Evolutionary conservation across 176 grass and related monocot species (phyloP), one percentile per base, ranked within the genome.

Genomic region (Triticum turgidum): DNA sequence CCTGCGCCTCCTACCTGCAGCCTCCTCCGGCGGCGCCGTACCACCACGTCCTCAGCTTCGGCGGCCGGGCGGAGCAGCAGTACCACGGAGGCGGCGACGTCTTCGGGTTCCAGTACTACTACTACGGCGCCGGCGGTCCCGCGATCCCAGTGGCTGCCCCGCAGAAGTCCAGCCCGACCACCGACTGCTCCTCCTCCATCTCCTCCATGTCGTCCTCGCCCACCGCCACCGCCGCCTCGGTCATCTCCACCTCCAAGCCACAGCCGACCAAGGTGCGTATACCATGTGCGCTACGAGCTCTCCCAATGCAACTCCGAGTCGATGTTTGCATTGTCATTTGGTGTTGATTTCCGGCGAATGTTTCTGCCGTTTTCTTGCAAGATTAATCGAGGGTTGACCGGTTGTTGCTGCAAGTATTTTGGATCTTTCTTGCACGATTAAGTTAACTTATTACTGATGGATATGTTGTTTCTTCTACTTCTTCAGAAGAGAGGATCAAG

Each of bases 121-220:
- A 69, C 73, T 3, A 24, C 71, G 83, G 77, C 32, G 65, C 5
- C 24, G 79, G 61, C 32, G 69, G 75, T 47, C 76, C 37, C 1
- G 76, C 65, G 33, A 61, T 18, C 20, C 76, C 91, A 22, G 69
- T 61, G 75, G 68, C 35, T 2, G 61, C 56, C 25, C 65, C 90
- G 12, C 86, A 91, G 56, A 88, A 91, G 78, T 85, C 82, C 6
- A 88, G 90, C 71, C 86, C 90, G 9, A 82, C 82, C 52, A 65
- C 69, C 71, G 88, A 91, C 54, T 91, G 86, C 71, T 91, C 86
- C 51, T 88, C 89, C 33, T 85, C 89, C 51, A 18, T 91, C 86
- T 91, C 89, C 11, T 85, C 82, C 86, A 88, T 91, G 89, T 85
- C 86, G 30, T 88, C 90, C 54, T 91, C 90, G 18, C 86, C 86